A percentile compares a stretch with the other conserved stretches of the same genome.
Conservation (phyloP, 2,329 filamentous ascomycete genomes). For the Fusarium goolgardi region DNA sequence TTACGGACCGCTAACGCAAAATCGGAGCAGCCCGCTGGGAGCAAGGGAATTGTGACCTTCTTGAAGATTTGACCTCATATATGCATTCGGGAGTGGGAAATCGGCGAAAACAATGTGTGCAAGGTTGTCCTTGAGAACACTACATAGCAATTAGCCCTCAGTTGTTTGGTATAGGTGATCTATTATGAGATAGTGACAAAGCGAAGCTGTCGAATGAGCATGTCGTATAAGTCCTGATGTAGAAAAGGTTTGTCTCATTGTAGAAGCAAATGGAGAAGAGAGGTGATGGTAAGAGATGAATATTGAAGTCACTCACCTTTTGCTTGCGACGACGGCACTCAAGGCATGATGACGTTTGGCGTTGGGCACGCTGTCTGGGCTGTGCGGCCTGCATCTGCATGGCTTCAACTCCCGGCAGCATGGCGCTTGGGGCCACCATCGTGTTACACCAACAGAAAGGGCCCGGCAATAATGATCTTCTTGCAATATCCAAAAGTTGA, state of each 20-base stretch:
- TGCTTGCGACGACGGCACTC: slow-evolving; percentile 65
- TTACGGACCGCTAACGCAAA: background rate
- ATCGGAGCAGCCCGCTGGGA: background rate
- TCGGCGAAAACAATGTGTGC: slow-evolving; percentile 64
- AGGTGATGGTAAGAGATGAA: background rate
- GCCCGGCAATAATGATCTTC: slow-evolving; percentile 16
- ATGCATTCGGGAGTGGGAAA: slow-evolving; percentile 64
- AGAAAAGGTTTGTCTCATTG: background rate
- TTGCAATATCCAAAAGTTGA: slow-evolving; percentile 6
- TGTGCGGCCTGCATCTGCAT: slow-evolving; percentile 39
- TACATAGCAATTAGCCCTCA: slow-evolving; percentile 43
- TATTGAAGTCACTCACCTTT: slow-evolving; percentile 54
- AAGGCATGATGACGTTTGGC: slow-evolving; percentile 58
- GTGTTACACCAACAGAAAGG: slow-evolving; percentile 22
- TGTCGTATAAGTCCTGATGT: background rate
- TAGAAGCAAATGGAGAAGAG: background rate
- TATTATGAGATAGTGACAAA: background rate
- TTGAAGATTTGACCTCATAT: slow-evolving; percentile 53
- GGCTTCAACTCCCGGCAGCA: slow-evolving; percentile 33
- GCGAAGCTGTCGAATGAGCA: background rate
- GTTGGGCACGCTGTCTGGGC: slow-evolving; percentile 40
- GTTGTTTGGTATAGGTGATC: background rate
- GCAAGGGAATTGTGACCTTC: slow-evolving; percentile 18
- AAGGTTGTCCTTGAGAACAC: slow-evolving; percentile 67
- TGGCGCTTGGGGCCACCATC: slow-evolving; percentile 15